These are phyloP conservation scores for Erythrobasidium hasegawianum DNA, from an alignment of 1,284 basidiomycete genomes.

Conservation along the genomic window DNA sequence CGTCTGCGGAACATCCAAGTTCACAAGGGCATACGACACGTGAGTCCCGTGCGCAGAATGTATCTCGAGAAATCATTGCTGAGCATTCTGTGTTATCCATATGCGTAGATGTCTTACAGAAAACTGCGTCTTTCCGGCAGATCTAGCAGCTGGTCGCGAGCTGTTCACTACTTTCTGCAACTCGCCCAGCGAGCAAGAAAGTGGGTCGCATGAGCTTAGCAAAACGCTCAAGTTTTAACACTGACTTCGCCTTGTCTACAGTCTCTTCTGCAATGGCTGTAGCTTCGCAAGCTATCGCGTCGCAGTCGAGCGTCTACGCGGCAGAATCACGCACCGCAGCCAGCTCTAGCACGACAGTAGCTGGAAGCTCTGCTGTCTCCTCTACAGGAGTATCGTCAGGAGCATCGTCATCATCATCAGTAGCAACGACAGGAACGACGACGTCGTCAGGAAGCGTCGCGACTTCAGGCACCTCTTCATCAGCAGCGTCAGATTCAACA, in stretches of 20 bases:
- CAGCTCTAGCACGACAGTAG: not conserved
- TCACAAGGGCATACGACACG: slow-evolving; percentile 27
- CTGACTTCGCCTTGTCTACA: no score
- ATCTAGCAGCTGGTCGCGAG: slow-evolving; percentile 6
- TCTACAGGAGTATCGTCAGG: not conserved
- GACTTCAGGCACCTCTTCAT: not conserved
- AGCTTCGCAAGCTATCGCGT: slow-evolving; percentile 23
- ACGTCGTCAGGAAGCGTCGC: no score
- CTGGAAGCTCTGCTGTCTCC: not conserved
- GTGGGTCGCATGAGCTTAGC: slow-evolving; percentile 17
- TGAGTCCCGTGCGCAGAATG: slow-evolving; percentile 9
- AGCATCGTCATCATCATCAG: not conserved
- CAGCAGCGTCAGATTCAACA: not conserved
- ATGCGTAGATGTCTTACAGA: slow-evolving; percentile 24
- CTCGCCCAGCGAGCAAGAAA: slow-evolving; percentile 4
- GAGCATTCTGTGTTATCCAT: not conserved
- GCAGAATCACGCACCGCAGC: not conserved
- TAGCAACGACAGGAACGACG: slow-evolving; percentile 7
- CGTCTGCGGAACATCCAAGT: slow-evolving; percentile 22
- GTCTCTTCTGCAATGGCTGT: slow-evolving; percentile 10
- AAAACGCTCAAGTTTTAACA: no score
- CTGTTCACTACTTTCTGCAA: slow-evolving; percentile 26
- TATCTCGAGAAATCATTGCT: not conserved
- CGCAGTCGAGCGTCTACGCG: slow-evolving; percentile 14
- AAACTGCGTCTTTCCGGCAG: slow-evolving; percentile 20